Base-by-base conservation (phyloP, 306 rosid genomes). In the Fagus crenata region DNA sequence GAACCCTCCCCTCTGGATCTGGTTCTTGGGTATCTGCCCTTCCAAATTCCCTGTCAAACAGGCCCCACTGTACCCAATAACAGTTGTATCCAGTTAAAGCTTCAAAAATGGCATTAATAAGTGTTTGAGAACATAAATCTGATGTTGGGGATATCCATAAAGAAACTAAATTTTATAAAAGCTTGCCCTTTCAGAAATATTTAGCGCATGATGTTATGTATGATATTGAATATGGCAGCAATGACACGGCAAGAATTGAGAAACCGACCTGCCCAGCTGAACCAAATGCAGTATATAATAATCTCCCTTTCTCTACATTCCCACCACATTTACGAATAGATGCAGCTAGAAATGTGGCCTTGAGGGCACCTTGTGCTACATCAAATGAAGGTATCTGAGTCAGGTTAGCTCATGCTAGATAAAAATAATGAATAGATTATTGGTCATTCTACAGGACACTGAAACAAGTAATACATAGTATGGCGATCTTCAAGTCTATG, bases 261-360 rank as follows among this genome's bases (percentile, higher is more conserved):
- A 83, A 77, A 58, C 83, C 76, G 49, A 95, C 98, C 98, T 95
- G 98, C 42, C 98, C 97, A 63, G 35, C 88, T 81, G 98, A 95
- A 82, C 98, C 98, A 74, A 89, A 95, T n/a, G 97, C 97, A 54
- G 75, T 82, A 83, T 92, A 95, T 35, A 95, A 63, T 40, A 86
- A 77, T 63, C 11, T 88, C 54, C 98, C 98, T 84, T 95, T 95
- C 83, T 95, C 96, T 81, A 39, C 97, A 69, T 95, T 95, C 78
- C 98, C 97, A 76, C 98, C 98, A 43, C 92, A 88, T 83, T 95
- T 95, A 69, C 92, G 89, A 85, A 95, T 90, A 49, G 97, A 97
- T 77, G 98, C 53, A 72, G 97, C 97, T 76, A 95, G 77, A 80
- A 95, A 95, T 61, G 93, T 90, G 72, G 90, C 81, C 84, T 95